Evolutionary conservation across 768 basidiomycete species (phyloP).

Genomic region (Leccinum subgranulosum): DNA sequence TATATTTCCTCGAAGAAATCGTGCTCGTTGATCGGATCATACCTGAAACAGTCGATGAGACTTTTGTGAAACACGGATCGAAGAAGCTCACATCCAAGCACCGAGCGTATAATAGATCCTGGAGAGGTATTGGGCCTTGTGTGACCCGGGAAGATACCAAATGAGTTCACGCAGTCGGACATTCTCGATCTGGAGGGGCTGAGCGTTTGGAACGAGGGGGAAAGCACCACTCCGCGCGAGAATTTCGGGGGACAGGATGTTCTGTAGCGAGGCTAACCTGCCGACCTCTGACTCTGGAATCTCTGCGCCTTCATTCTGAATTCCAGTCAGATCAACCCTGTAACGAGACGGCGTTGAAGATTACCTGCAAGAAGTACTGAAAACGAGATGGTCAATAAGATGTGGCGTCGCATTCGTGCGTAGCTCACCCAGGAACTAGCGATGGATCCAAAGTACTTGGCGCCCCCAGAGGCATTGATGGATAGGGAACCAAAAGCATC

Average conservation of each 20-base stretch:
- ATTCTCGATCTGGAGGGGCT: constrained; percentile 38
- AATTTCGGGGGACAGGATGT: constrained; percentile 58
- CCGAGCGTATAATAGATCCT: constrained; percentile 62
- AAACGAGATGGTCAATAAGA: constrained; percentile 7
- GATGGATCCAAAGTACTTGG: constrained; percentile 73
- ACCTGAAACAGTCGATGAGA: constrained; percentile 40
- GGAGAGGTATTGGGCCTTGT: constrained; percentile 58
- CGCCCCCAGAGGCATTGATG: constrained; percentile 65
- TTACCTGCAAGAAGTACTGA: constrained; percentile 74
- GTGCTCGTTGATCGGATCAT: constrained; percentile 60
- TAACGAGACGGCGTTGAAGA: not conserved
- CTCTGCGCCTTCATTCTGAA: constrained; percentile 59
- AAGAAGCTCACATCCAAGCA: constrained; percentile 61
- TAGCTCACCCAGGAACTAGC: constrained; percentile 68
- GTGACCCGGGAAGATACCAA: constrained; percentile 66
- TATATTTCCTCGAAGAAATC: constrained; percentile 62
- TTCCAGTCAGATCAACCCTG: constrained; percentile 9
- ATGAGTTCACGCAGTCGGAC: constrained; percentile 55
- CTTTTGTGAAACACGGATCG: not conserved
- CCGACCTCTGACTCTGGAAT: constrained; percentile 48
- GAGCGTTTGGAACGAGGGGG: constrained; percentile 48
- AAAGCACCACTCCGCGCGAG: constrained; percentile 63
- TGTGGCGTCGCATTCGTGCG: not conserved
- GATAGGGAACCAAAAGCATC: constrained; percentile 81
- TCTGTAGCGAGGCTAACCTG: constrained; percentile 47